Evolutionary conservation across 345 rosid species (phyloP).

Genomic region (Mangifera indica): DNA sequence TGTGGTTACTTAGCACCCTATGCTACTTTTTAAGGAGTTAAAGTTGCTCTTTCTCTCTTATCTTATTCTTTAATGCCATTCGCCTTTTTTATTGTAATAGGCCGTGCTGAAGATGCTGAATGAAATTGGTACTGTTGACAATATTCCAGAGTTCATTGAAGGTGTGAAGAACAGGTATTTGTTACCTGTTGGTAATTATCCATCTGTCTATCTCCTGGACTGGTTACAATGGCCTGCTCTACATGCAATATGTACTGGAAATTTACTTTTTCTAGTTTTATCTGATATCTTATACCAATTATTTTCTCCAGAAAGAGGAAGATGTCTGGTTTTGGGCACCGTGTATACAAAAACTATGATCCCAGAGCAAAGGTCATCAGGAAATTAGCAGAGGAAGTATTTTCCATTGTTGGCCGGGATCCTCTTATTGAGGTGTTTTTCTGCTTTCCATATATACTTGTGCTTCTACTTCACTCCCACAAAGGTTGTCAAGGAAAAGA

Average conservation of each 20-base stretch:
- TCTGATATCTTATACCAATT: conserved; percentile 6
- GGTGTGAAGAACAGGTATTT: conserved; percentile 91
- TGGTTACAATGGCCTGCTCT: neutral
- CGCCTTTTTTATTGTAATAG: conserved; percentile 39
- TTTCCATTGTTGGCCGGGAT: conserved; percentile 91
- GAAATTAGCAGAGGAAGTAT: conserved; percentile 92
- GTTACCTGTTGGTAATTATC: neutral
- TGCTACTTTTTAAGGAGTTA: conserved; percentile 9
- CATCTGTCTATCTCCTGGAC: neutral
- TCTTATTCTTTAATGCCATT: conserved; percentile 4
- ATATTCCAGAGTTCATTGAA: conserved; percentile 87
- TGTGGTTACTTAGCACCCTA: neutral
- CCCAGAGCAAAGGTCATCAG: conserved; percentile 94
- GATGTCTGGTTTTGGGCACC: conserved; percentile 99
- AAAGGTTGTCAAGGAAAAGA: neutral
- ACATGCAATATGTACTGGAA: neutral
- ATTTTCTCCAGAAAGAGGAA: conserved; percentile 65
- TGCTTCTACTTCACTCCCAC: neutral
- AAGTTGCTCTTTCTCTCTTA: conserved; percentile 16
- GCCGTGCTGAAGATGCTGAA: conserved; percentile 97
- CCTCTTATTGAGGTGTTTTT: conserved; percentile 88
- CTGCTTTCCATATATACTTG: conserved; percentile 14
- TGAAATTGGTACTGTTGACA: conserved; percentile 87
- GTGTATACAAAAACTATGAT: conserved; percentile 96
- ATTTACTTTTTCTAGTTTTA: neutral